phyloP scores from a whole-genome alignment of 257 asterid genomes.

The Salvia hispanica region DNA sequence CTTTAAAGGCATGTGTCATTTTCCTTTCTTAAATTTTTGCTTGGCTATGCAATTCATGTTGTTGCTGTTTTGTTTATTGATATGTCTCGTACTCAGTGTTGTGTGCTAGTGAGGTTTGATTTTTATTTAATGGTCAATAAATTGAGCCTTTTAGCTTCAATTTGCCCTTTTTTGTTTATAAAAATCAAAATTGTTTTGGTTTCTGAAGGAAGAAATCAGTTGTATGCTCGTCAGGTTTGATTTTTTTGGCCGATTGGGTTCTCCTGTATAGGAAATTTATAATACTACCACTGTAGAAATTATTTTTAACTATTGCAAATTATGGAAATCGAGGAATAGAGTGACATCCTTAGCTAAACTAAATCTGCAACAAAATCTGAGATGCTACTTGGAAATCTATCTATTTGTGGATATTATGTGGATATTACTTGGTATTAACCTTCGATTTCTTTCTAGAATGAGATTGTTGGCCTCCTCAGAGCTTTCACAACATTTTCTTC shows the following conservation, averaged over 20 bases:
- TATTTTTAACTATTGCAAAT: background rate
- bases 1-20: conserved; percentile 6
- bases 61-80: conserved; percentile 23
- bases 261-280: background rate
- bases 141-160: conserved; percentile 3
- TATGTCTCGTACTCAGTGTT: conserved; percentile 19
- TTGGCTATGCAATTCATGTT: conserved; percentile 6
- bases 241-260: background rate
- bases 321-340: conserved; percentile 34
- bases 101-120: conserved; percentile 4
- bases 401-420: conserved; percentile 27
- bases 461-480: conserved; percentile 28
- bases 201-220: conserved; percentile 14
- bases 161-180: background rate
- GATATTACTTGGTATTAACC: conserved; percentile 30
- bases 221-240: background rate
- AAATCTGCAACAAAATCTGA: conserved; percentile 16
- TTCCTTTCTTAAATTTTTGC: background rate
- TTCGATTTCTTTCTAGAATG: conserved; percentile 44
- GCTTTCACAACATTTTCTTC: conserved; percentile 38
- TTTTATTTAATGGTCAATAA: background rate
- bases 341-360: conserved; percentile 30
- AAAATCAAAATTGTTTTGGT: background rate
- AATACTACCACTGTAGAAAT: background rate
- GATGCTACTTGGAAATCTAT: conserved; percentile 13